Percentiles rank a stretch among this genome's conserved stretches.
phyloP scores from a whole-genome alignment of 140 eudicot species.

The Oenanthe javanica region DNA sequence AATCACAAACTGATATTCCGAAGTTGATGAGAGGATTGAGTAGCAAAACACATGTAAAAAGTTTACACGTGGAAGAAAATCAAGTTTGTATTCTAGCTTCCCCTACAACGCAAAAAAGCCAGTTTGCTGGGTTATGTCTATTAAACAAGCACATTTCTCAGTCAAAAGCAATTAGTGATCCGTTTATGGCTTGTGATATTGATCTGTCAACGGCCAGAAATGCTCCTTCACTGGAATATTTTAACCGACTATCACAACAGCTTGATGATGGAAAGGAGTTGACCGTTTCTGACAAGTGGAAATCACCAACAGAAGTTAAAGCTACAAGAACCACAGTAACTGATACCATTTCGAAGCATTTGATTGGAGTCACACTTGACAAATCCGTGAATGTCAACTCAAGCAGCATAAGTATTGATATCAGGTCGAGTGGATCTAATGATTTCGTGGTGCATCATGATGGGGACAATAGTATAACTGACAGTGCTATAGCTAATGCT shows the following conservation, averaged over 20 bases:
- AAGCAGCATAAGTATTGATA: neutral
- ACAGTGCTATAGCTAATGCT: constrained; percentile 2
- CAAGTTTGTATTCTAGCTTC: constrained; percentile 33
- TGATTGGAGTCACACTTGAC: constrained; percentile 18
- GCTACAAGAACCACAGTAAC: constrained; percentile 10
- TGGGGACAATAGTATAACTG: constrained; percentile 17
- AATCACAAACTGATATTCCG: constrained; percentile 16
- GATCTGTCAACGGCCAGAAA: constrained; percentile 21
- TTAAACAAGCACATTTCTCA: constrained; percentile 41
- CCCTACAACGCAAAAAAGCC: constrained; percentile 58
- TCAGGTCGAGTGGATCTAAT: constrained; percentile 12
- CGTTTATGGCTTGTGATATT: constrained; percentile 35
- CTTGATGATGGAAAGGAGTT: constrained; percentile 24
- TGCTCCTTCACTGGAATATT: constrained; percentile 17
- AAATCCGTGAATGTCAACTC: constrained; percentile 15
- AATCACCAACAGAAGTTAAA: constrained; percentile 17
- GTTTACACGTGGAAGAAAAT: constrained; percentile 19
- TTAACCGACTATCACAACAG: constrained; percentile 17
- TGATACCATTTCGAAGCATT: constrained; percentile 12
- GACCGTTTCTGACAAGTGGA: constrained; percentile 18
- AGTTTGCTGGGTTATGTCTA: constrained; percentile 45
- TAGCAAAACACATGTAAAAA: constrained; percentile 24
- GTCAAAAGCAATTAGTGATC: constrained; percentile 39
- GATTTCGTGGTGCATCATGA: constrained; percentile 13
- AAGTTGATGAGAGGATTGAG: constrained; percentile 19